phyloP scores from a whole-genome alignment of 2,329 filamentous ascomycete genomes.

The Pseudopyrenochaeta lycopersici region DNA sequence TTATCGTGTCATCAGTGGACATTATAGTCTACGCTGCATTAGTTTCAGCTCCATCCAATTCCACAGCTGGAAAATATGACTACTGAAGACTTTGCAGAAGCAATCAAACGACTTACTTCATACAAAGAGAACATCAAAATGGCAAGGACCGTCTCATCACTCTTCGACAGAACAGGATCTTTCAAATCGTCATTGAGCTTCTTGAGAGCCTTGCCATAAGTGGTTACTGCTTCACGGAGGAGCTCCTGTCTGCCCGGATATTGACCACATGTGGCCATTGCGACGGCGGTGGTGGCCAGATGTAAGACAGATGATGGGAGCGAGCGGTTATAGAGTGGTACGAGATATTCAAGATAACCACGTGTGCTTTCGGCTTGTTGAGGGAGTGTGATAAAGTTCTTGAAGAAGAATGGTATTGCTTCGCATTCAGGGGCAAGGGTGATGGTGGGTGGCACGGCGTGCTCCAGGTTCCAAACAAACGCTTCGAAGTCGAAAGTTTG shows the following conservation, averaged over 20 bases:
- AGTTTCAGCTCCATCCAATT: constrained; percentile 11
- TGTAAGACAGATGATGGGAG: constrained; percentile 49
- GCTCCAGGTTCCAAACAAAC: constrained; percentile 42
- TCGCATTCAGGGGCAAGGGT: constrained; percentile 45
- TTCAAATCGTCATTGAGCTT: constrained; percentile 48
- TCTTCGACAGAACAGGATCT: constrained; percentile 45
- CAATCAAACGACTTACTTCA: constrained; percentile 45
- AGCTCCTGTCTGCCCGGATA: constrained; percentile 48
- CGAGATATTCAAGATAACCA: constrained; percentile 50
- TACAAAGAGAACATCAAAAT: constrained; percentile 53
- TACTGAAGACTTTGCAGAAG: constrained; percentile 26
- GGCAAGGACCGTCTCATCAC: constrained; percentile 51
- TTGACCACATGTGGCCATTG: constrained; percentile 49
- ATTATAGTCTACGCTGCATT: constrained; percentile 45
- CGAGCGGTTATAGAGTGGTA: constrained; percentile 49
- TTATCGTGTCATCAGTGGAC: constrained; percentile 47
- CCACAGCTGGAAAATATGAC: constrained; percentile 15
- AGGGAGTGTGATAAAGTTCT: constrained; percentile 51
- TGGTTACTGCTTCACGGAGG: constrained; percentile 42
- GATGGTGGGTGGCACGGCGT: constrained; percentile 36
- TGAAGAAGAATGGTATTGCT: constrained; percentile 53
- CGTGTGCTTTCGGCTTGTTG: constrained; percentile 49
- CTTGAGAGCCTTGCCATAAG: constrained; percentile 50
- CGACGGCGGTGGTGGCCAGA: constrained; percentile 50
- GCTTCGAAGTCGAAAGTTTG: constrained; percentile 34